Base-by-base conservation (phyloP, 176 grass and related monocot genomes). In the Aegilops tauschii region DNA sequence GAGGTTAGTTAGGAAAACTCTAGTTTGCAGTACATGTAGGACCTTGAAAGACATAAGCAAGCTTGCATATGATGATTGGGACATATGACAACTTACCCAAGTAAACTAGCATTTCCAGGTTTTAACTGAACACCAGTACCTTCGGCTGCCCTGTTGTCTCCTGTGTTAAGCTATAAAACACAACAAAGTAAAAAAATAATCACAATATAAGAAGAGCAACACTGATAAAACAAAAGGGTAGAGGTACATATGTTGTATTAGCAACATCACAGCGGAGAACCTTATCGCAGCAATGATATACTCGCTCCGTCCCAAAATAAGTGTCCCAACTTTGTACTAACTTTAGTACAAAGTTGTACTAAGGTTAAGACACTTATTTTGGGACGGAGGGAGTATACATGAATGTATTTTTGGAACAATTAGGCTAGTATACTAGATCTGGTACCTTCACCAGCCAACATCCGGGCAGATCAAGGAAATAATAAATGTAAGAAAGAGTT, bases 101-200 rank as follows among this genome's bases (percentile, higher is more conserved):
- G 92, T 56, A 99, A 89, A 90, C 97, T 59, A 61, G 89, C 67
- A 69, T 94, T 97, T 78, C 90, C 90, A 54, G 94, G 40, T 39
- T 93, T 96, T 69, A 92, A 84, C 77, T 95, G 90, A 81, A 85
- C 78, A 71, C 89, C 85, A 77, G 89, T 78, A 81, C 82, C 56
- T 71, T 91, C 88, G 2, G 58, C 65, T 76, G 84, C 87, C 52
- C 37, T 90, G 30, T 36, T 92, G 78, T 99, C 97, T 83, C 92
- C 97, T 1, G 69, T 90, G 40, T 73, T 90, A 85, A 94, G 86
- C 97, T 99, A 81, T 16, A 89, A 80, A 17, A 82, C 42, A 86
- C 40, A 69, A 72, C 0, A 67, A 37, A 71, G 30, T 25, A 80
- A 31, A 83, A 83, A 58, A 83, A 13, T 50, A 79, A 13, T 61